Evolutionary conservation across 345 rosid genomes (phyloP), one percentile per base, ranked within the genome.

Genomic region (Lepidium sativum): DNA sequence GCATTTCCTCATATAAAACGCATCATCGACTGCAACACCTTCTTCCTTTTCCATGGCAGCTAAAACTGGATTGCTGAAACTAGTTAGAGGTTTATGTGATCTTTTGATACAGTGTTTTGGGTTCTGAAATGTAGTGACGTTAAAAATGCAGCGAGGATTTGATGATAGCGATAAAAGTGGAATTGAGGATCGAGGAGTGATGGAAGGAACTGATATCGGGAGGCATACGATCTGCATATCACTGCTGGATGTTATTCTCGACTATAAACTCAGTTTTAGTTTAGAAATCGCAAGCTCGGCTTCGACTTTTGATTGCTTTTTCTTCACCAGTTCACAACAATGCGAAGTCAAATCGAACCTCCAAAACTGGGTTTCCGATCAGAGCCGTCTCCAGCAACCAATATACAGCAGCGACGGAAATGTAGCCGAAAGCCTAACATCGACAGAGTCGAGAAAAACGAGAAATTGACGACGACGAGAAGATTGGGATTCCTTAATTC

Each of bases 1-100:
- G 35, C 83, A 81, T 53, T 75, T 82, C 81, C 89, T 83, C 45
- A 88, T 85, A 56, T 90, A 90, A 77, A 78, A 84, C 39, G 58
- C 80, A 73, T 90, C 97, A 55, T 75, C 81, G 0, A 6, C 44
- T 20, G 48, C 67, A 3, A 47, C 37, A 6, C 45, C 53, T 74
- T 74, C 61, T 55, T 69, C 84, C 29, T 70, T 74, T 42, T 72
- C 53, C 49, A 80, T 65, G 59, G 60, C 9, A 34, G 61, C 49
- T 35, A 53, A 52, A 63, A 60, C 68, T 8, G 67, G 20, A 6
- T 41, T 62, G 35, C 49, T 74, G 37, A 38, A 39, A 52, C 39
- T 33, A 59, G 39, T 57, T 17, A 11, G 69, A 31, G 79, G 57
- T 71, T 23, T 47, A 35, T 66, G 67, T 31, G 47, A 56, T 67